These are phyloP conservation scores for Colletotrichum sp. DNA, from an alignment of 2,329 filamentous ascomycete species.

Conservation along the genomic window DNA sequence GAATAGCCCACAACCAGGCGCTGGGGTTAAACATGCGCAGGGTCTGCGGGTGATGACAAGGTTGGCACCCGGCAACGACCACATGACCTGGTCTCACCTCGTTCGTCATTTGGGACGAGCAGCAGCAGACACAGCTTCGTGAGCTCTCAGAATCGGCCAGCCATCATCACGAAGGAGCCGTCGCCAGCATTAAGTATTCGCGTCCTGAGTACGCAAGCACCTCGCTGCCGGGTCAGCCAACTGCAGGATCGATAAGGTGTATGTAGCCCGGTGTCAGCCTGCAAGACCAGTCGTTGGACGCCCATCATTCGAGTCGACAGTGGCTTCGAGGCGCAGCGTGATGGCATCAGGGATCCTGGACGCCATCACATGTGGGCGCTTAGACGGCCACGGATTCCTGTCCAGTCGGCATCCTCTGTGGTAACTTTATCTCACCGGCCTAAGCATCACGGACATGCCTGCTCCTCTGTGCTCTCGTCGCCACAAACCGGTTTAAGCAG, in stretches of 20 bases:
- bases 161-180: background rate
- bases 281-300: background rate
- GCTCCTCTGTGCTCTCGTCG: background rate
- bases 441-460: background rate
- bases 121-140: background rate
- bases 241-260: background rate
- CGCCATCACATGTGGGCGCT: slow-evolving; percentile 7
- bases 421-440: background rate
- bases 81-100: background rate
- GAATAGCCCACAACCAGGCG: background rate
- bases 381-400: slow-evolving; percentile 1
- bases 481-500: background rate
- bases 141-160: background rate
- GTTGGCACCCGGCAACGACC: background rate
- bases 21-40: background rate
- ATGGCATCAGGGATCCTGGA: background rate
- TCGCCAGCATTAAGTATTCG: background rate
- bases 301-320: background rate
- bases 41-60: background rate
- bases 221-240: background rate
- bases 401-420: background rate
- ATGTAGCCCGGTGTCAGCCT: background rate
- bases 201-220: background rate
- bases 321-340: slow-evolving; percentile 6
- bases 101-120: background rate